Evolutionary conservation across 2,329 filamentous ascomycete species (phyloP).

Genomic region (Fusarium sp.): DNA sequence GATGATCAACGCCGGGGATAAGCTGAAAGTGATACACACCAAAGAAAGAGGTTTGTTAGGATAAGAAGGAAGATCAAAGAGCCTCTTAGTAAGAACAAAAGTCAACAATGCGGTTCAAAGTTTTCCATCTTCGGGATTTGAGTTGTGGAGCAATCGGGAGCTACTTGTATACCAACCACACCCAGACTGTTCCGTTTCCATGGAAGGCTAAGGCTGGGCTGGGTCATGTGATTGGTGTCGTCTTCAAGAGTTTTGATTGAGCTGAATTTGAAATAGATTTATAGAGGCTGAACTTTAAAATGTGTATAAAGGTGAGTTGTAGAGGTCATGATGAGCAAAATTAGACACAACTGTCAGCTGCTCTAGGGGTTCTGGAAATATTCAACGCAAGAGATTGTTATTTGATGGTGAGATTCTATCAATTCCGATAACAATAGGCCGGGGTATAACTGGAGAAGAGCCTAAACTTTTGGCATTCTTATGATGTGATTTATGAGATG

Average conservation of each 20-base stretch:
- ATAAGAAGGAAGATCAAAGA: conserved; percentile 2
- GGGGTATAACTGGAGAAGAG: not conserved
- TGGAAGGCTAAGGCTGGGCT: conserved; percentile 2
- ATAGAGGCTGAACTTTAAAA: conserved; percentile 30
- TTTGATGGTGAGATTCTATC: not conserved
- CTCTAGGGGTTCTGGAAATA: not conserved
- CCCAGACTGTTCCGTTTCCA: conserved; percentile 1
- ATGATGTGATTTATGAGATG: not conserved
- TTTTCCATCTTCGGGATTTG: conserved; percentile 44
- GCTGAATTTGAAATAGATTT: conserved; percentile 9
- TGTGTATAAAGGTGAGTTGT: not conserved
- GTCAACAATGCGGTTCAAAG: conserved; percentile 38
- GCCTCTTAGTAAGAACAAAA: conserved; percentile 37
- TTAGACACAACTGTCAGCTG: not conserved
- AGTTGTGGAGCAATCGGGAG: conserved; percentile 41
- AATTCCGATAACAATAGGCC: not conserved
- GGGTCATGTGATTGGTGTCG: conserved; percentile 43
- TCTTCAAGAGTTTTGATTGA: conserved; percentile 12
- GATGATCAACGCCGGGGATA: conserved; percentile 26
- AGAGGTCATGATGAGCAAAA: conserved; percentile 31
- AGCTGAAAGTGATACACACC: conserved; percentile 6
- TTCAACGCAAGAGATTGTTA: not conserved
- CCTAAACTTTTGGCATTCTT: not conserved
- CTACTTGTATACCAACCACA: conserved; percentile 8
- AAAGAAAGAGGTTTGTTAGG: not conserved